phyloP scores from a whole-genome alignment of 345 rosid genomes.

The Eucalyptus erythrocorys region DNA sequence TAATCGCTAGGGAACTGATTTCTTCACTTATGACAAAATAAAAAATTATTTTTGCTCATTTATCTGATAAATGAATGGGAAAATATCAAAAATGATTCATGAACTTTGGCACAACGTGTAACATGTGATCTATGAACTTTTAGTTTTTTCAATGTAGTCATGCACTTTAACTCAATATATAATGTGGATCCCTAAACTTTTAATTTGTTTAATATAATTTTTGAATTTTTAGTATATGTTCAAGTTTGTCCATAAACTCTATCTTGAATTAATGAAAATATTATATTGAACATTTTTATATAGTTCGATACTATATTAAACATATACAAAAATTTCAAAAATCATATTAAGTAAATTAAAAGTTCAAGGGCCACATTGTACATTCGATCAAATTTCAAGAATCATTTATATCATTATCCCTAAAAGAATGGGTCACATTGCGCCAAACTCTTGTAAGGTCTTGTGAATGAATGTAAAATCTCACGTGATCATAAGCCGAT shows the following conservation, averaged over 20 bases:
- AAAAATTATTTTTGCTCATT: background rate
- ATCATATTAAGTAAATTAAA: too few species aligned
- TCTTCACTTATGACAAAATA: too few species aligned
- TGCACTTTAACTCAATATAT: background rate
- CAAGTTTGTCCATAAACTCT: too few species aligned
- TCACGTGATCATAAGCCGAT: background rate
- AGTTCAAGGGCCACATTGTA: accelerated
- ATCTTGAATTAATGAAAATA: accelerated
- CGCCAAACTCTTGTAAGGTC: background rate
- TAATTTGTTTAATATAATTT: accelerated
- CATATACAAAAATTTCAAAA: too few species aligned
- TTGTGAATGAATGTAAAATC: background rate
- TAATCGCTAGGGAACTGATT: background rate
- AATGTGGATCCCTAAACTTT: too few species aligned
- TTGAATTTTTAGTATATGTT: too few species aligned
- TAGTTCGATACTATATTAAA: accelerated
- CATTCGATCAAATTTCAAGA: accelerated
- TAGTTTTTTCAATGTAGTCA: too few species aligned
- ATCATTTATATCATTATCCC: too few species aligned
- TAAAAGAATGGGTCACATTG: background rate
- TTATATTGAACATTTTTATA: background rate
- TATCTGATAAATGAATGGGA: accelerated
- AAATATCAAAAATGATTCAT: accelerated
- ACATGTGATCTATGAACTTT: background rate
- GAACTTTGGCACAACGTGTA: accelerated